Evolutionary conservation across 1,284 basidiomycete species (phyloP), one percentile per base, ranked within the genome.

Genomic region (Cutaneotrichosporon sp.): DNA sequence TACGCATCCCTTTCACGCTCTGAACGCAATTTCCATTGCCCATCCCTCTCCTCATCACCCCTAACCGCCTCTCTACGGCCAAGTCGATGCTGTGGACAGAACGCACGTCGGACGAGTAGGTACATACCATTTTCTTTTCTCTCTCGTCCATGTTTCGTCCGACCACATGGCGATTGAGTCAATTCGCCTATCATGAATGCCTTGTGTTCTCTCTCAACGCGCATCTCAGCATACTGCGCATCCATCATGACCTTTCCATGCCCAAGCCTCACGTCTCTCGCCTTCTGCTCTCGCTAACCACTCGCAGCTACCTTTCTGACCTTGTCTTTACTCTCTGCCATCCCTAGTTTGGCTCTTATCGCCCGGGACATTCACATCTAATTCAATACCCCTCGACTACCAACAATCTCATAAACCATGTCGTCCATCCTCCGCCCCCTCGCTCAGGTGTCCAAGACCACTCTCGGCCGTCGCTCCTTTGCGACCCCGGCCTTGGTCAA

Each of bases 51-150:
- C 19, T 32, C 4, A 9, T 14, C 11, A 32, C 27, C 11, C 6
- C 10, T 19, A 16, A 12, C 29, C 32, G 42, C 42, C 47, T 33
- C 27, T 25, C 27, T 26, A 19, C 31, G 48, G 22, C 48, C 29
- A 34, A 43, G 57, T 59, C 57, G 51, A 73, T 73, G 71, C 66
- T 73, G 59, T 75, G 70, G 69, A 64, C 63, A 29, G 62, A 73
- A 67, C 69, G 72, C 52, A 68, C 62, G 42, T 75, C 72, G 61
- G 72, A 75, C 72, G 72, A 75, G 72, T 75, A 55, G 66, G 71
- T 68, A n/a, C 34, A 22, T 34, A n/a, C 45, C 14, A 32, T 33
- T 7, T 17, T 27, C 10, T 34, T 19, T 16, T 25, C 22, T 1
- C 12, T 12, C 7, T 33, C 31, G 33, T 22, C 37, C 33, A 16